These are phyloP conservation scores for Sphaerobolus stellatus DNA, from an alignment of 1,284 basidiomycete genomes.

Conservation along the genomic window DNA sequence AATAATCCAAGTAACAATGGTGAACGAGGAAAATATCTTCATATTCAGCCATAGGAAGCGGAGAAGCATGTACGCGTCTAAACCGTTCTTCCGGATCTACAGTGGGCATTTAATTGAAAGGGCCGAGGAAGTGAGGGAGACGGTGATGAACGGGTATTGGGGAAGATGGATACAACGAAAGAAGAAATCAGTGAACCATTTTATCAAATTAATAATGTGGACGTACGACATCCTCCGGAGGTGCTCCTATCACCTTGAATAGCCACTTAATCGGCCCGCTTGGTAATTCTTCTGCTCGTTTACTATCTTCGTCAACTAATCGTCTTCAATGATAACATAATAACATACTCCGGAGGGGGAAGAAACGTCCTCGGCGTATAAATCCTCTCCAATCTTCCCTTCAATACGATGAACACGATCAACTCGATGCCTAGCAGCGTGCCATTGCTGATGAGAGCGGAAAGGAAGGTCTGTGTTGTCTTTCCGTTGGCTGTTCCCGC, in stretches of 20 bases:
- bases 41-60: conserved; percentile 65
- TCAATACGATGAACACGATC: conserved; percentile 52
- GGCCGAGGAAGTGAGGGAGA: too few species aligned
- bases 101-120: not conserved
- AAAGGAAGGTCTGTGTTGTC: conserved; percentile 46
- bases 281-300: conserved; percentile 45
- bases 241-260: conserved; percentile 40
- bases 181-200: conserved; percentile 6
- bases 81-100: conserved; percentile 57
- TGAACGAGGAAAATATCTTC: conserved; percentile 66
- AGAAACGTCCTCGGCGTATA: conserved; percentile 59
- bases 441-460: conserved; percentile 54
- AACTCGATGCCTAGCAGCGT: conserved; percentile 54
- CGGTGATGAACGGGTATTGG: too few species aligned
- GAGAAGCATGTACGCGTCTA: conserved; percentile 76
- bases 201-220: conserved; percentile 1
- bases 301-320: conserved; percentile 30
- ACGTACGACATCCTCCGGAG: conserved; percentile 45
- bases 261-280: conserved; percentile 48
- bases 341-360: conserved; percentile 46
- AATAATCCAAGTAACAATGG: conserved; percentile 55
- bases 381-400: conserved; percentile 44
- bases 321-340: not conserved
- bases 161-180: too few species aligned
- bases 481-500: conserved; percentile 1